Evolutionary conservation across 805 yeast species (phyloP).

Genomic region (Cyberlindnera meyerae): DNA sequence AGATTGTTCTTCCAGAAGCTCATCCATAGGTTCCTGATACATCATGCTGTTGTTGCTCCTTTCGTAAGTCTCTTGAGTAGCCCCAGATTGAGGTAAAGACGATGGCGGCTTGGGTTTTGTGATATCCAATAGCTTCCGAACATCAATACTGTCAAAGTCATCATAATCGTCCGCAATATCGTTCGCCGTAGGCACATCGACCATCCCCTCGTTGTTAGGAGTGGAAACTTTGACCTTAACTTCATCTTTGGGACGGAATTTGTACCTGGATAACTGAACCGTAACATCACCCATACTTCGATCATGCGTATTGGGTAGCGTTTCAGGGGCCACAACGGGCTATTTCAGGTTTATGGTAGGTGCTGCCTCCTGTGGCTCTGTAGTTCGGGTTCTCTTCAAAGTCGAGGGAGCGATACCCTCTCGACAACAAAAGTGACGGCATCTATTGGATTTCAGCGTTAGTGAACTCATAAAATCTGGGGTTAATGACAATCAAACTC

Average conservation of each 20-base stretch:
- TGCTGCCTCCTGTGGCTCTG: background rate
- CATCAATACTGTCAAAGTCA: slow-evolving; percentile 1
- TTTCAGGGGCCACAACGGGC: background rate
- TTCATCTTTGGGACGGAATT: too few relatives aligned
- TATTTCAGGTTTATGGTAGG: background rate
- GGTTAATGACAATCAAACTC: slow-evolving; percentile 1
- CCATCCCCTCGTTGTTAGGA: background rate
- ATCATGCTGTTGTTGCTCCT: too few relatives aligned
- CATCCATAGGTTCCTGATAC: too few relatives aligned
- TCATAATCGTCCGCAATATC: slow-evolving; percentile 1
- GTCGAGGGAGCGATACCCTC: slow-evolving; percentile 33
- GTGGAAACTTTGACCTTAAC: too few relatives aligned
- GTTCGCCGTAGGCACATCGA: too few relatives aligned
- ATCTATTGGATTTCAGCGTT: too few relatives aligned
- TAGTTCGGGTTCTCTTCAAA: slow-evolving; percentile 2
- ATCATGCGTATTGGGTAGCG: too few relatives aligned
- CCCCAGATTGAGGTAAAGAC: background rate
- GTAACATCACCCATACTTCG: slow-evolving; percentile 2
- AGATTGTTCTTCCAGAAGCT: too few relatives aligned
- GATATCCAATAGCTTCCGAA: slow-evolving; percentile 1
- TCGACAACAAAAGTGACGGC: slow-evolving; percentile 45
- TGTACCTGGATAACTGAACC: too few relatives aligned
- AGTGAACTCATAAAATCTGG: too few relatives aligned
- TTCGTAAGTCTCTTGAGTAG: too few relatives aligned
- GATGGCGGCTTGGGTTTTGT: background rate